These are phyloP conservation scores for Avena eriantha DNA, from an alignment of 176 grass and related monocot species.

Conservation along the genomic window DNA sequence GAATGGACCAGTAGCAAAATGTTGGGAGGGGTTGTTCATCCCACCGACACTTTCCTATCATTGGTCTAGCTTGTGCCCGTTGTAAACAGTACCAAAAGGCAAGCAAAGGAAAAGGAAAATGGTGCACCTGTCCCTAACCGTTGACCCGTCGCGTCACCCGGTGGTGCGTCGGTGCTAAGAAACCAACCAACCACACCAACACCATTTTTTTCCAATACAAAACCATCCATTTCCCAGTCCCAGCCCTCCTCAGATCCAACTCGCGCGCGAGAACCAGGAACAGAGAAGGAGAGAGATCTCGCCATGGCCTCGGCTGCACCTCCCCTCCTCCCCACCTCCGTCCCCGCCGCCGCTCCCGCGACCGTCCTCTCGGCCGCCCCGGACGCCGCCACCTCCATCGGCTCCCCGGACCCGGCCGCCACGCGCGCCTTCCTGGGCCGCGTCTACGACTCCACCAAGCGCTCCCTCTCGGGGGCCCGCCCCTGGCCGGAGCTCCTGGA, in stretches of 20 bases:
- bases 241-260: conserved; percentile 15
- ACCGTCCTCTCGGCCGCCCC: background rate
- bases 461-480: conserved; percentile 26
- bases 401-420: conserved; percentile 16
- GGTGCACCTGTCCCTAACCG: background rate
- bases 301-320: conserved; percentile 4
- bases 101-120: too few species aligned
- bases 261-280: background rate
- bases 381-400: background rate
- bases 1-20: too few species aligned
- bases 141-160: conserved; percentile 27
- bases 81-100: too few species aligned
- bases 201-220: background rate
- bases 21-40: too few species aligned
- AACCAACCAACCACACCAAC: background rate
- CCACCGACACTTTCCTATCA: too few species aligned
- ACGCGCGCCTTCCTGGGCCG: conserved; percentile 26
- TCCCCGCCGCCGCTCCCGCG: conserved; percentile 5
- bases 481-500: conserved; percentile 33
- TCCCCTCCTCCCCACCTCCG: conserved; percentile 26
- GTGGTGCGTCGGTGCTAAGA: conserved; percentile 32
- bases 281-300: conserved; percentile 13
- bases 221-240: background rate
- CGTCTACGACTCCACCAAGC: conserved; percentile 24
- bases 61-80: too few species aligned